These are phyloP conservation scores for Thelephora terrestris DNA, from an alignment of 1,284 basidiomycete genomes.

Conservation along the genomic window DNA sequence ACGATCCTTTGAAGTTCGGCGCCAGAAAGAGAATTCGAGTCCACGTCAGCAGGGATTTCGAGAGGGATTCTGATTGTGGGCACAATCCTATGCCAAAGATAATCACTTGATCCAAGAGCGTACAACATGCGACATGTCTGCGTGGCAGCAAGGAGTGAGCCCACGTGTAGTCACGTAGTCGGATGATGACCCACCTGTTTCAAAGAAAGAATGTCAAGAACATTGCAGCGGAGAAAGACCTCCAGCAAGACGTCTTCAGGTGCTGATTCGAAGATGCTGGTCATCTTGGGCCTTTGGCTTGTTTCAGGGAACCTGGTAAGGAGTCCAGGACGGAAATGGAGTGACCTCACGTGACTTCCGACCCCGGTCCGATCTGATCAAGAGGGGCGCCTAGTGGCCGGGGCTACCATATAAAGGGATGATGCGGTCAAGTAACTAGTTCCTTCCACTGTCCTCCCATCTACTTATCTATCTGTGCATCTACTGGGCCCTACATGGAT, in stretches of 20 bases:
- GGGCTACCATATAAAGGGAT: too few relatives aligned
- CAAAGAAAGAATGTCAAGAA: conserved; percentile 35
- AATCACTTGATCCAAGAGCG: conserved; percentile 34
- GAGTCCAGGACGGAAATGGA: conserved; percentile 8
- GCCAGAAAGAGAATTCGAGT: conserved; percentile 19
- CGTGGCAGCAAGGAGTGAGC: conserved; percentile 19
- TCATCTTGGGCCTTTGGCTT: conserved; percentile 5
- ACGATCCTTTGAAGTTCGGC: conserved; percentile 25
- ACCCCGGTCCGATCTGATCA: too few relatives aligned
- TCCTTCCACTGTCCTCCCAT: conserved; percentile 20
- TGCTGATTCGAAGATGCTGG: conserved; percentile 13
- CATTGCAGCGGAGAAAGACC: conserved; percentile 21
- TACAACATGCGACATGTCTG: conserved; percentile 41
- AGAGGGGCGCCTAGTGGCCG: too few relatives aligned
- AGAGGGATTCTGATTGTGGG: conserved; percentile 22
- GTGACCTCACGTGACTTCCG: too few relatives aligned
- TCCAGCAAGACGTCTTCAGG: conserved; percentile 32
- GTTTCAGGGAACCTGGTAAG: background rate
- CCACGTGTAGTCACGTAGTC: conserved; percentile 1
- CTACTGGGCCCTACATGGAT: conserved; percentile 17
- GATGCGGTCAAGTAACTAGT: too few relatives aligned
- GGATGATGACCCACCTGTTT: conserved; percentile 31
- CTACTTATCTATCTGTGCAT: conserved; percentile 9
- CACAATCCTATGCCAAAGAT: conserved; percentile 37
- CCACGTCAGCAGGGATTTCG: conserved; percentile 23